Evolutionary conservation across 768 basidiomycete genomes (phyloP).

Genomic region (Calvatia gigantea): DNA sequence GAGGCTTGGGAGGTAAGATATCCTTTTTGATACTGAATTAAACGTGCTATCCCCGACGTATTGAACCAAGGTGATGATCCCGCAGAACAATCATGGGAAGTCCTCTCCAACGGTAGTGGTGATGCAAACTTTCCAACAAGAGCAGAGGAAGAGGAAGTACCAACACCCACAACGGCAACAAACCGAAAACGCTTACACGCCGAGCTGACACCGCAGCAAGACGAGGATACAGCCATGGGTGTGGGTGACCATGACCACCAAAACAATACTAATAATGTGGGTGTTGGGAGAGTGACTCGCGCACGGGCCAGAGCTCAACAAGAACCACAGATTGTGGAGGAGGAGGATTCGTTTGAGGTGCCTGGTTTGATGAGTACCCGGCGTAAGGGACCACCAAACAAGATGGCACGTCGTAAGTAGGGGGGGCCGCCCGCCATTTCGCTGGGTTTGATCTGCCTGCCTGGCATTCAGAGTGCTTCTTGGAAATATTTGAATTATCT

Average conservation of each 20-base stretch:
- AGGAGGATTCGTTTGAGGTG: slow-evolving; percentile 11
- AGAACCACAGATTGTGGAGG: slow-evolving; percentile 4
- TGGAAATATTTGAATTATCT: not conserved
- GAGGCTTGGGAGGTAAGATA: slow-evolving; percentile 11
- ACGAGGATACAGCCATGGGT: slow-evolving; percentile 23
- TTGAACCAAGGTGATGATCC: slow-evolving; percentile 12
- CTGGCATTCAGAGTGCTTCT: too few relatives aligned
- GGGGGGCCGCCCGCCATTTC: not conserved
- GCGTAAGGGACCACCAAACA: slow-evolving; percentile 11
- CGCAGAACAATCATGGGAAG: slow-evolving; percentile 54
- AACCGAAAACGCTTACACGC: slow-evolving; percentile 39
- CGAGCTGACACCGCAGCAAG: slow-evolving; percentile 41
- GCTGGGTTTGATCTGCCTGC: not conserved
- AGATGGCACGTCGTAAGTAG: slow-evolving; percentile 10
- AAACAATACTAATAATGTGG: not conserved
- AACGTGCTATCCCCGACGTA: slow-evolving; percentile 25
- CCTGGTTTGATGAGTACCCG: slow-evolving; percentile 9
- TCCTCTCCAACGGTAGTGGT: slow-evolving; percentile 37
- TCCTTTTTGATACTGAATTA: too few relatives aligned
- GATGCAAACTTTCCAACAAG: not conserved
- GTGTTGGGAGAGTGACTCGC: slow-evolving; percentile 10
- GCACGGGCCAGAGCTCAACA: slow-evolving; percentile 10
- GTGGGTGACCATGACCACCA: not conserved
- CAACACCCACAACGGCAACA: slow-evolving; percentile 17
- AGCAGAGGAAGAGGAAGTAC: slow-evolving; percentile 14